phyloP scores from a whole-genome alignment of 2,329 filamentous ascomycete species.

The Hypoxylon rubiginosum region DNA sequence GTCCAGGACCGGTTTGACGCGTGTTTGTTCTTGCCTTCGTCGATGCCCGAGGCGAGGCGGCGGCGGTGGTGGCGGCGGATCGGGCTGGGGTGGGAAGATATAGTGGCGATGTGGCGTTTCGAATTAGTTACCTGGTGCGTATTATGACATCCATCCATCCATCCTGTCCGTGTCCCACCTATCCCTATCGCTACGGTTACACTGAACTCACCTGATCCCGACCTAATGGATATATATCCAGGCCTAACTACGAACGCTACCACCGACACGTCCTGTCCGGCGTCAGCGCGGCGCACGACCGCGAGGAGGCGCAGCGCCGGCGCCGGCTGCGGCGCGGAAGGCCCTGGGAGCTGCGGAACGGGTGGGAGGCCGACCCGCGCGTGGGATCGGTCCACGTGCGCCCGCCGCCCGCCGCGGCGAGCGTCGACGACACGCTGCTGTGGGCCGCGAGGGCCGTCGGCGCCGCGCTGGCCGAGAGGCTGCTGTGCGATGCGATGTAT shows the following conservation, averaged over 20 bases:
- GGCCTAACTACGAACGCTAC: conserved; percentile 30
- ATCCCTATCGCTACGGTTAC: too few species aligned
- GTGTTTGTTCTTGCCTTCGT: conserved; percentile 4
- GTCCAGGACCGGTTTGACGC: conserved; percentile 18
- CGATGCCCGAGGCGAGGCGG: not conserved
- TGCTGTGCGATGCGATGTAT: not conserved
- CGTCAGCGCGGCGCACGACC: not conserved
- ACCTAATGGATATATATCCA: too few species aligned
- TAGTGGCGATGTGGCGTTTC: conserved; percentile 50
- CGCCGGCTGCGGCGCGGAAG: not conserved
- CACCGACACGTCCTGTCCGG: conserved; percentile 26
- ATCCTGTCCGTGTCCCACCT: too few species aligned
- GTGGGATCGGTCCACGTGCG: conserved; percentile 11
- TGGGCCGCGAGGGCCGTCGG: conserved; percentile 24
- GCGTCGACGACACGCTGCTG: conserved; percentile 21
- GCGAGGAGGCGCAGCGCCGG: not conserved
- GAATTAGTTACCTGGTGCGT: conserved; percentile 45
- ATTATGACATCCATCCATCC: too few species aligned
- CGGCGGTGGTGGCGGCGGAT: not conserved
- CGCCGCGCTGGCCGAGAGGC: conserved; percentile 3
- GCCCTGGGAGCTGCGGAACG: not conserved
- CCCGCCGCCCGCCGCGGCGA: not conserved
- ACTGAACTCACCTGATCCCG: too few species aligned
- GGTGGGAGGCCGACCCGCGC: too few species aligned
- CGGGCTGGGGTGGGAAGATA: conserved; percentile 39